Evolutionary conservation across 805 yeast genomes (phyloP), one percentile per base, ranked within the genome.

Genomic region (Ogataea angusta): DNA sequence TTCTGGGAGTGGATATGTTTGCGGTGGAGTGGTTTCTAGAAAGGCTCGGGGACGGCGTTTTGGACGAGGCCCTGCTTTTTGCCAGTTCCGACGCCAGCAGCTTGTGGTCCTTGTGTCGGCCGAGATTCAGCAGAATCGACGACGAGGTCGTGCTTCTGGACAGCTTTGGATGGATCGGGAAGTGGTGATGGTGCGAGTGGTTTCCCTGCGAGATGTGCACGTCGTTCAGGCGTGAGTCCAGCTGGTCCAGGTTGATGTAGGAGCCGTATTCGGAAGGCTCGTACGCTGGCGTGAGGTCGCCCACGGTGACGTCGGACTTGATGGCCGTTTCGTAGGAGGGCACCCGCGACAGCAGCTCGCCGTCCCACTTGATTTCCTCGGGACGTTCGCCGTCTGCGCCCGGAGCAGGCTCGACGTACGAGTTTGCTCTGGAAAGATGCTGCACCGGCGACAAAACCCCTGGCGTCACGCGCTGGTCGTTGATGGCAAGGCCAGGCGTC

Each of bases 281-380:
- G 59, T 88, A 89, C 2, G 75, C 73, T 0, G 97, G 97, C 2
- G 96, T 81, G 18, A 82, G 63, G 38, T 75, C 78, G 15, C 68
- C 73, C 3, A 67, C 73, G 5, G 63, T 66, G 6, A 48, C 52
- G 33, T 72, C 80, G 2, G 76, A 62, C 52, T 75, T 76, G 60
- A 89, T 63, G 0, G 98, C 97, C 23, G 85, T 81, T 6, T 73
- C 74, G 62, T 91, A 91, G 0, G 95, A 80, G 0, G 98, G 98
- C 6, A 91, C 96, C 35, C 78, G 67, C 15, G 84, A 79, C 48
- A 55, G 39, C 10, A 42, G 37, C 2, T 42, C 38, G 9, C 47
- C 52, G 31, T 49, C 53, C 56, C 56, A 53, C 5, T 43, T 42
- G 13, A 31, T 10, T 8, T 33, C 45, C 3, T 43, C 46, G 7